These are phyloP conservation scores for Mimosa bimucronata DNA, from an alignment of 306 rosid species.

Conservation along the genomic window DNA sequence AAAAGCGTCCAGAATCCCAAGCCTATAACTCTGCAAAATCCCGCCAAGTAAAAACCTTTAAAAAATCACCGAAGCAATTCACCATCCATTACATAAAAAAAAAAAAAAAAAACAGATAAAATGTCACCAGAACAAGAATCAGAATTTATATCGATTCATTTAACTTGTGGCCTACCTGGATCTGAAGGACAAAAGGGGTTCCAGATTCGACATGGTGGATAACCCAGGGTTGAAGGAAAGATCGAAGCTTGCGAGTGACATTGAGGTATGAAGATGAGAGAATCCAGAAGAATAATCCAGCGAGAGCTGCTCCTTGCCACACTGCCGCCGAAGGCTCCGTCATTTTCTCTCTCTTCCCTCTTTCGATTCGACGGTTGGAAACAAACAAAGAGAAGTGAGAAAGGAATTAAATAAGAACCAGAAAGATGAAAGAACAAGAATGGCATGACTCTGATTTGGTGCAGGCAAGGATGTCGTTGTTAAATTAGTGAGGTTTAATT, in stretches of 20 bases:
- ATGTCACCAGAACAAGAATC: conserved; percentile 11
- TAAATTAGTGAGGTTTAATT: conserved; percentile 1
- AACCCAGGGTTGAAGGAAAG: conserved; percentile 78
- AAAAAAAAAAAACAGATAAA: background rate
- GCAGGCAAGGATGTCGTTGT: background rate
- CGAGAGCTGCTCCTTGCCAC: conserved; percentile 76
- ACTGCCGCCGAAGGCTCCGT: conserved; percentile 61
- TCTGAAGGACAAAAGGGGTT: conserved; percentile 62
- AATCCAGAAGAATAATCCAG: conserved; percentile 68
- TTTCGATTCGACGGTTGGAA: conserved; percentile 33
- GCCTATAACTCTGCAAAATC: conserved; percentile 59
- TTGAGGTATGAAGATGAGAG: conserved; percentile 62
- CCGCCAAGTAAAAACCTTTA: background rate
- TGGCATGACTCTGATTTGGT: background rate
- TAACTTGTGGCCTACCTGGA: conserved; percentile 65
- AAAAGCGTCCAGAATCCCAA: conserved; percentile 65
- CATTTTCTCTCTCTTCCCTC: conserved; percentile 16
- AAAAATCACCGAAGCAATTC: background rate
- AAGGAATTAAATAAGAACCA: background rate
- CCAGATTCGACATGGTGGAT: conserved; percentile 59
- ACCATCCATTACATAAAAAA: background rate
- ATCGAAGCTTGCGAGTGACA: conserved; percentile 73
- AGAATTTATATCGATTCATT: conserved; percentile 7
- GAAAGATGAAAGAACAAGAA: conserved; percentile 1
- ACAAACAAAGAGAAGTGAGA: conserved; percentile 1